Evolutionary conservation across 345 rosid genomes (phyloP), one percentile per base, ranked within the genome.

Genomic region (Odontarrhena argentea): DNA sequence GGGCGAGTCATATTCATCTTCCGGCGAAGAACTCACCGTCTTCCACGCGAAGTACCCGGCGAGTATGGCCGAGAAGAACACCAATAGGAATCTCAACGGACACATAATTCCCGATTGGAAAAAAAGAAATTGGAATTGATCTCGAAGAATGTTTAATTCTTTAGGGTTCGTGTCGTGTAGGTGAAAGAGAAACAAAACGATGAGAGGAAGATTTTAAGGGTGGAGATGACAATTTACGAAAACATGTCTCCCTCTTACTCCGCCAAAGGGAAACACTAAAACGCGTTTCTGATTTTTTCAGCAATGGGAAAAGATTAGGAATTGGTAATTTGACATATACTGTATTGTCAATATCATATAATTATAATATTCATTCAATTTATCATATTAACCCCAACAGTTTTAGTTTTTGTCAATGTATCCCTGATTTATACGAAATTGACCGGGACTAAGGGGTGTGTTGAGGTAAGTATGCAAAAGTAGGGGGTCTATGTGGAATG

Each of bases 1-100:
- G 6, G 60, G 11, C 0, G 87, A 77, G 30, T 81, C 93, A 25
- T 62, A 77, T n/a, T 10, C 93, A 28, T 62, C 79, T 14, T 78
- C 90, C 8, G 94, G 79, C 40, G 96, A 77, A 22, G 89, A 86
- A 11, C 83, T 75, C 8, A 85, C 86, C 49, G 94, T 82, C 74
- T 78, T 90, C 98, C 96, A 90, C 0, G 98, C 97, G 58, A 87
- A 74, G 75, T 83, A 88, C 15, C 90, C 96, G 11, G 98, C 98
- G 30, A 92, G 77, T 40, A 85, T 56, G 6, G 92, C 98, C 3
- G 98, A 92, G 82, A 92, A 84, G 71, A 92, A 92, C 73, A 92
- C 89, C 82, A 92, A 81, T 54, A 92, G 59, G 76, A 92, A 79
- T 74, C 98, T 82, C 77, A 89, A 49, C 11, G 98, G 96, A 77